A percentile compares a stretch with the other conserved stretches of the same genome.
phyloP scores from a whole-genome alignment of 805 yeast species.

The Candida nitratophila region DNA sequence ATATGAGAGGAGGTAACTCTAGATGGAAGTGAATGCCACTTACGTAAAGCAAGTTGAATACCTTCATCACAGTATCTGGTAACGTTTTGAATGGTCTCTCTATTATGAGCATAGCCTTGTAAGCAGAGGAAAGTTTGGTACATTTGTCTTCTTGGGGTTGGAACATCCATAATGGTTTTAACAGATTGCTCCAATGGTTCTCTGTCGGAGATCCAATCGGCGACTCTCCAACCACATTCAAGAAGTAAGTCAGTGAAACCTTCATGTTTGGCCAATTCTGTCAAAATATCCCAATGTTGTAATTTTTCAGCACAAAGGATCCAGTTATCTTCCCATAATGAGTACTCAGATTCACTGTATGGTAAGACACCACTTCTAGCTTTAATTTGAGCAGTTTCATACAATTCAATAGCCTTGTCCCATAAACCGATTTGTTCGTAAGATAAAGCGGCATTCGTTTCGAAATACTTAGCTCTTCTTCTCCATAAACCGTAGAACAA shows the following conservation, averaged over 20 bases:
- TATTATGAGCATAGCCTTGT: slow-evolving; percentile 90
- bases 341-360: slow-evolving; percentile 89
- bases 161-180: slow-evolving; percentile 95
- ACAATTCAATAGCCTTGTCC: slow-evolving; percentile 89
- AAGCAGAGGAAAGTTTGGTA: slow-evolving; percentile 90
- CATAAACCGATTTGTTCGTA: slow-evolving; percentile 93
- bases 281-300: slow-evolving; percentile 96
- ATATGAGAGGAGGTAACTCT: slow-evolving; percentile 74
- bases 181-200: slow-evolving; percentile 93
- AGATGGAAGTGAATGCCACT: slow-evolving; percentile 89
- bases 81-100: slow-evolving; percentile 78
- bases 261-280: slow-evolving; percentile 96
- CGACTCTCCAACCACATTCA: slow-evolving; percentile 99
- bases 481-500: slow-evolving; percentile 98
- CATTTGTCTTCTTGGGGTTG: slow-evolving; percentile 93
- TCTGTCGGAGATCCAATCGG: slow-evolving; percentile 94
- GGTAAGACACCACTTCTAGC: slow-evolving; percentile 95
- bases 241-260: slow-evolving; percentile 89
- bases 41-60: slow-evolving; percentile 81
- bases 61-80: slow-evolving; percentile 92
- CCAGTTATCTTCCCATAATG: slow-evolving; percentile 99
- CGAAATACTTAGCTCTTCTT: slow-evolving; percentile 88
- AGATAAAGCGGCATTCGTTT: slow-evolving; percentile 87
- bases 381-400: slow-evolving; percentile 94
- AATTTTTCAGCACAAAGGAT: slow-evolving; percentile 92